Evolutionary conservation across 208 protist genomes (phyloP).

Genomic region (Leishmania gerbilli): DNA sequence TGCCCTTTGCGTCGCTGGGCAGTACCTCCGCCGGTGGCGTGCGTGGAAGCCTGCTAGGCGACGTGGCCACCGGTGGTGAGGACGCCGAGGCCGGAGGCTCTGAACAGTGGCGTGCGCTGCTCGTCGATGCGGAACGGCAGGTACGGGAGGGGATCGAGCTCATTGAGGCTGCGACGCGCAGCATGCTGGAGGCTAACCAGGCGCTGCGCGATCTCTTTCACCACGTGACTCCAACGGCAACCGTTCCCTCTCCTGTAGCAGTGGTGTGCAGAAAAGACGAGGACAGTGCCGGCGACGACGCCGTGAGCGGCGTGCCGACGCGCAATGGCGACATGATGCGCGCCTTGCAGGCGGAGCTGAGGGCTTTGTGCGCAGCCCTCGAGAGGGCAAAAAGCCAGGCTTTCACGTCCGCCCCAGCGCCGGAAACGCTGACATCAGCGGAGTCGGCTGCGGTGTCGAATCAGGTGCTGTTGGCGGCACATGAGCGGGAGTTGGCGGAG

Average conservation of each 20-base stretch:
- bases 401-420: not conserved
- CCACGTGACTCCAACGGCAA: not conserved
- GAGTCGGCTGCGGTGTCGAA: not conserved
- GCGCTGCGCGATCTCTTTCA: not conserved
- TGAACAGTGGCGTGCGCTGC: not conserved
- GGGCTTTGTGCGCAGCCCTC: conserved; percentile 5
- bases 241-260: not conserved
- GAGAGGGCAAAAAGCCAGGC: not conserved
- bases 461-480: not conserved
- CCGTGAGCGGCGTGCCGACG: not conserved
- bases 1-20: not conserved
- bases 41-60: not conserved
- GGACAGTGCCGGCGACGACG: not conserved
- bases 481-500: conserved; percentile 11
- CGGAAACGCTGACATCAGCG: not conserved
- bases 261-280: not conserved
- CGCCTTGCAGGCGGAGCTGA: conserved; percentile 21
- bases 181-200: conserved; percentile 13
- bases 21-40: not conserved
- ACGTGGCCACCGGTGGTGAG: not conserved
- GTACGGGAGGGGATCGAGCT: conserved; percentile 16
- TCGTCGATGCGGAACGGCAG: conserved; percentile 2
- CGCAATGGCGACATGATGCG: not conserved
- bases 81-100: not conserved
- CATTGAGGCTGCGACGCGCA: conserved; percentile 18